phyloP scores from a whole-genome alignment of 2,329 filamentous ascomycete species.

The Elsinoe arachidis region DNA sequence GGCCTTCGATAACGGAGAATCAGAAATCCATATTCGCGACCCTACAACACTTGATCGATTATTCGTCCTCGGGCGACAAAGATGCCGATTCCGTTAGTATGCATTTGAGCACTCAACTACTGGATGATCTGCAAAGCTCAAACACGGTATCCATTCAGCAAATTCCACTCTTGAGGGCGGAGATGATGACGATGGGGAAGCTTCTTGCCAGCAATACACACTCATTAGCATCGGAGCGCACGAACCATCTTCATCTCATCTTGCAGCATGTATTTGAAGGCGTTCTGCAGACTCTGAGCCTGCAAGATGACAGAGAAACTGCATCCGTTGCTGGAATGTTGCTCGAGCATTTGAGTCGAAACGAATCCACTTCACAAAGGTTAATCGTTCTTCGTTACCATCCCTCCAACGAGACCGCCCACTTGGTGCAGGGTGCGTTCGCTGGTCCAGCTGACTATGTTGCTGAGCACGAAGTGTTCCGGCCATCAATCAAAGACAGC shows the following conservation, averaged over 20 bases:
- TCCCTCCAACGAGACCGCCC: no score
- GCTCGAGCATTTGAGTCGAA: no score
- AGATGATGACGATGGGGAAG: conserved; percentile 1
- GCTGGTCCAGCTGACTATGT: no score
- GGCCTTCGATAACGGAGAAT: neutral
- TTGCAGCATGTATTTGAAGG: neutral
- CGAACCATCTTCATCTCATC: neutral
- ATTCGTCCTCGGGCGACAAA: neutral
- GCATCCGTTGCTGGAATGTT: no score
- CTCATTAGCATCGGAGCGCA: neutral
- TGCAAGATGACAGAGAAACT: no score
- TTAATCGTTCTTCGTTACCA: no score
- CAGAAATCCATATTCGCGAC: neutral
- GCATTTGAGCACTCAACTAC: neutral
- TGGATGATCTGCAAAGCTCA: neutral
- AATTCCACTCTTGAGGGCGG: neutral
- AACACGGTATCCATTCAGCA: neutral
- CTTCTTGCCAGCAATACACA: conserved; percentile 7
- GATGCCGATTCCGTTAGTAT: neutral
- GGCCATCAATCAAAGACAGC: neutral
- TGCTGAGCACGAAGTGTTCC: neutral
- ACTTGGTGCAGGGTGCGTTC: no score
- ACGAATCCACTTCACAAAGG: no score
- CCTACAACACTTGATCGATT: neutral
- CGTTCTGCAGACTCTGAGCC: neutral